phyloP scores from a whole-genome alignment of 306 rosid species.

The Dryas octopetala region DNA sequence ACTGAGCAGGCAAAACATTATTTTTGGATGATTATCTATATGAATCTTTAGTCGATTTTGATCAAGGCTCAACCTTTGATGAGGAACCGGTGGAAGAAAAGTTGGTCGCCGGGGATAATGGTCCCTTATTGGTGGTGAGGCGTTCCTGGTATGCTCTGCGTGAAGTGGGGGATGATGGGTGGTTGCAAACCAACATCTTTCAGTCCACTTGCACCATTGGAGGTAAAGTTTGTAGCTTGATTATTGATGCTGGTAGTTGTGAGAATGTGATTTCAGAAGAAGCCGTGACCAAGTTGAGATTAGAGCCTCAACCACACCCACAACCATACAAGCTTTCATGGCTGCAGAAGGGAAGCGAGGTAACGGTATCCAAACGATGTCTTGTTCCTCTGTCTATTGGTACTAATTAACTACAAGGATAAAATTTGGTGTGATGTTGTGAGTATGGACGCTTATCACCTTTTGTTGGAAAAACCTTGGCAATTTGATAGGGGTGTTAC shows the following conservation, averaged over 20 bases:
- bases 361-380: no score
- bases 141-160: neutral
- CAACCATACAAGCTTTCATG: neutral
- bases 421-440: no score
- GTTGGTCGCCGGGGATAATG: no score
- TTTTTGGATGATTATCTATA: no score
- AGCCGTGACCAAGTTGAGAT: neutral
- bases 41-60: no score
- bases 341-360: neutral
- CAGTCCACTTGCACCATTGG: neutral
- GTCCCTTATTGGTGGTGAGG: no score
- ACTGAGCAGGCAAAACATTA: no score
- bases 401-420: no score
- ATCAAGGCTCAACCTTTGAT: no score
- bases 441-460: neutral
- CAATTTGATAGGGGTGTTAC: neutral
- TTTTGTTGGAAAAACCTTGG: neutral
- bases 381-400: no score
- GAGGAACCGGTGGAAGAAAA: no score
- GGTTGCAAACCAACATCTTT: neutral
- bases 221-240: neutral
- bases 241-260: neutral
- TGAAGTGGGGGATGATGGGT: neutral
- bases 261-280: neutral
- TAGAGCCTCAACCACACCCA: neutral